Base-by-base conservation (phyloP, 225 moss, liverwort and hornwort genomes). In the Antitrichia curtipendula region DNA sequence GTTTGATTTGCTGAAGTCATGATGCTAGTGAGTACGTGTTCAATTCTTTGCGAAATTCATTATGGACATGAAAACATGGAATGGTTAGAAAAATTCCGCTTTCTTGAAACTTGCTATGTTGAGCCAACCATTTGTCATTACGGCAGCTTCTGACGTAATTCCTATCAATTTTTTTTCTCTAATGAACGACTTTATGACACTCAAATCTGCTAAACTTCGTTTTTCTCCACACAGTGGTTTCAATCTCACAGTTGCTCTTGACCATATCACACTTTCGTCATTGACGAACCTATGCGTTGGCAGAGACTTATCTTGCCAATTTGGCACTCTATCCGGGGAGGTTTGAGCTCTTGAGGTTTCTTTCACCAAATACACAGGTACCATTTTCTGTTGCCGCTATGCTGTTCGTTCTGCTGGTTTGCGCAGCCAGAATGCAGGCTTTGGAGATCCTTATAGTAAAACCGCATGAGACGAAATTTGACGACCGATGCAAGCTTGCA, bases 281-380 rank as follows among this genome's bases (percentile, higher is more conserved):
- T 40, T 69, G 83, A 59, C 25, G 38, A 86, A 25, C 31, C 38
- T 80, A 28, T 71, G 75, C 24, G 23, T 80, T 86, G 87, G 68
- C 95, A 98, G 98, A 96, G 84, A 94, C 80, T 84, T 99, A 99
- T 84, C 91, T 99, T 71, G 99, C 97, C 40, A 99, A 97, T 88
- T 92, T 99, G 86, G 94, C 92, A 17, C 96, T 99, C 59, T 97
- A 95, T 68, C 97, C 99, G 13, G 90, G 96, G 84, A 94, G 97
- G 54, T 95, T 93, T 91, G 95, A 97, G 91, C 94, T 99, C 40
- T 91, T 94, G 84, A 72, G 79, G 21, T 99, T 97, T 87, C 90
- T 99, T 57, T 96, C 98, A 29, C 76, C 90, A 43, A 97, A 95
- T 70, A 88, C 98, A 79, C 98, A 99, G 96, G 98, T 97, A 57